Percentiles rank a stretch among this genome's conserved stretches.
Conservation (phyloP, 768 basidiomycete species). For the Chalciporus piperatus region DNA sequence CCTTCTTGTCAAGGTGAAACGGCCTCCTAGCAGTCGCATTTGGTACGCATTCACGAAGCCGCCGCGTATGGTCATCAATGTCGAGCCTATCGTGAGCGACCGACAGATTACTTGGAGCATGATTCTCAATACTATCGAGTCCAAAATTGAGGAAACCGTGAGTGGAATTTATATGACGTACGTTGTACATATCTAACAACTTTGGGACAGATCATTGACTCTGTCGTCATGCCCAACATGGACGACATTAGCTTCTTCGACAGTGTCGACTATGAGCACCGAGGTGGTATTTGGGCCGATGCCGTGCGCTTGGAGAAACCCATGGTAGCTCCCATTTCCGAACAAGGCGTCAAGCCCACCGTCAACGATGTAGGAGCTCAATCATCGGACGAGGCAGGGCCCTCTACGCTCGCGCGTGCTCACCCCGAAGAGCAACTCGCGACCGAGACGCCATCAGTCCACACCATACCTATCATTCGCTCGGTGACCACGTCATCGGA, state of each 20-base stretch:
- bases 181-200: neutral
- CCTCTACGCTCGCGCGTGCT: slow-evolving; percentile 14
- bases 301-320: slow-evolving; percentile 49
- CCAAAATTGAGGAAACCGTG: slow-evolving; percentile 84
- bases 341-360: slow-evolving; percentile 2
- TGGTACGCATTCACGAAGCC: slow-evolving; percentile 92
- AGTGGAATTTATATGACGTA: slow-evolving; percentile 27
- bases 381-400: slow-evolving; percentile 35
- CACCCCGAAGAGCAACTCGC: slow-evolving; percentile 32
- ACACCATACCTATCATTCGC: slow-evolving; percentile 19
- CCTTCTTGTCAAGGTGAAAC: slow-evolving; percentile 82
- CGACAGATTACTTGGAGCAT: slow-evolving; percentile 93
- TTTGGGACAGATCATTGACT: slow-evolving; percentile 78
- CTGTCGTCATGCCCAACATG: slow-evolving; percentile 95
- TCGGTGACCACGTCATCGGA: slow-evolving; percentile 25
- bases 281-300: slow-evolving; percentile 90
- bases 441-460: slow-evolving; percentile 22
- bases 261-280: slow-evolving; percentile 54
- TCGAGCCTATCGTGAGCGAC: slow-evolving; percentile 93
- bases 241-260: slow-evolving; percentile 98
- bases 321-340: slow-evolving; percentile 11
- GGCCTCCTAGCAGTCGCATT: slow-evolving; percentile 91
- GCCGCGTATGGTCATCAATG: slow-evolving; percentile 84
- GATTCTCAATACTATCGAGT: slow-evolving; percentile 88
- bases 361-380: slow-evolving; percentile 23